These are phyloP conservation scores for Candolleomyces eurysporus DNA, from an alignment of 768 basidiomycete species.

Conservation along the genomic window DNA sequence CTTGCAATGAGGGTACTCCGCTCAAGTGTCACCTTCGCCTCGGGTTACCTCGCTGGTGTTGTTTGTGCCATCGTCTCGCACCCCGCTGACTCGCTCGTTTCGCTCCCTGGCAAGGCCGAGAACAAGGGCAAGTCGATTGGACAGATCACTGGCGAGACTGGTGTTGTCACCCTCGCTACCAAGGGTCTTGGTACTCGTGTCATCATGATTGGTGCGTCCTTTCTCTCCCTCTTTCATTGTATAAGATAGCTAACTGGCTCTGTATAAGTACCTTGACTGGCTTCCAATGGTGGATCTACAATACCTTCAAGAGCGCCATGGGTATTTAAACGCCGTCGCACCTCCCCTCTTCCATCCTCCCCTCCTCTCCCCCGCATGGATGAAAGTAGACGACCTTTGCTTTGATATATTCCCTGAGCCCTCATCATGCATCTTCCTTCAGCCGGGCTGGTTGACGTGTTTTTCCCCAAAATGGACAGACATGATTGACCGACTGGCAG, in stretches of 20 bases:
- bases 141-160: slow-evolving; percentile 69
- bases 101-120: slow-evolving; percentile 85
- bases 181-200: slow-evolving; percentile 89
- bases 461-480: too few relatives aligned
- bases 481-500: too few relatives aligned
- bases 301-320: slow-evolving; percentile 80
- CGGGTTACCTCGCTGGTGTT: slow-evolving; percentile 94
- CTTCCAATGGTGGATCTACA: slow-evolving; percentile 96
- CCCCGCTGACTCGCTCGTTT: slow-evolving; percentile 92
- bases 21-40: slow-evolving; percentile 87
- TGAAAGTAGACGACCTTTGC: too few relatives aligned
- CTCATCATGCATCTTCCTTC: too few relatives aligned
- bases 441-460: too few relatives aligned
- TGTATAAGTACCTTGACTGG: slow-evolving; percentile 49
- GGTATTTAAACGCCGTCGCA: slow-evolving; percentile 55
- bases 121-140: slow-evolving; percentile 83
- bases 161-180: slow-evolving; percentile 61
- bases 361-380: too few relatives aligned
- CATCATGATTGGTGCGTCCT: slow-evolving; percentile 69
- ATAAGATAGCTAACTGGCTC: background rate
- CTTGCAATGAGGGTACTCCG: slow-evolving; percentile 77
- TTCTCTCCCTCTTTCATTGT: background rate
- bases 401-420: too few relatives aligned
- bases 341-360: too few relatives aligned
- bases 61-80: slow-evolving; percentile 96